A percentile compares a stretch with the other conserved stretches of the same genome.
These are phyloP conservation scores for Boletellus ananas DNA, from an alignment of 768 basidiomycete genomes.

Conservation along the genomic window DNA sequence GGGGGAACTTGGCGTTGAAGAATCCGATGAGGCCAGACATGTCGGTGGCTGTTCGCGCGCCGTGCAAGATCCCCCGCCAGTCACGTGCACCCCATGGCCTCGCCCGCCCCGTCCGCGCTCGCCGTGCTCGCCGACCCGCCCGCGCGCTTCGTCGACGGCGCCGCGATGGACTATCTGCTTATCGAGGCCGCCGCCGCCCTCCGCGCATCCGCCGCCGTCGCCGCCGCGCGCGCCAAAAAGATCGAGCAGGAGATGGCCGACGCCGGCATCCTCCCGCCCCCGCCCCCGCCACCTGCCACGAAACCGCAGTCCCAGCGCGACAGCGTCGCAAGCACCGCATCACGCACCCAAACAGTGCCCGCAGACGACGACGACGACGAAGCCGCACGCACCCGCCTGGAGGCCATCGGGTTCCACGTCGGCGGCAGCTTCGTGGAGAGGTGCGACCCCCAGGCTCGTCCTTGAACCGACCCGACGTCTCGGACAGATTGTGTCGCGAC, in stretches of 20 bases:
- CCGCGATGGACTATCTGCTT: constrained; percentile 81
- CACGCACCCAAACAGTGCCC: constrained; percentile 8
- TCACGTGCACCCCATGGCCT: too few relatives aligned
- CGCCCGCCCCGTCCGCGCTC: too few relatives aligned
- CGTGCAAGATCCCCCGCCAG: too few relatives aligned
- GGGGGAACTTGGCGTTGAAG: constrained; percentile 47
- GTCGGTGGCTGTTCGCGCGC: too few relatives aligned
- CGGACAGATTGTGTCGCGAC: constrained; percentile 67
- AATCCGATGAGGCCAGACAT: constrained; percentile 46
- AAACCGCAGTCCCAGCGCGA: constrained; percentile 35
- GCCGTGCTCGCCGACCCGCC: constrained; percentile 65
- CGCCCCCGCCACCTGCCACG: constrained; percentile 40
- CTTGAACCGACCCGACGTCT: neutral
- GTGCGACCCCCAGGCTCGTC: constrained; percentile 36
- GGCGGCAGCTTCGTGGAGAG: constrained; percentile 84
- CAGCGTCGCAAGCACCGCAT: constrained; percentile 30
- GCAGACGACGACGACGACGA: constrained; percentile 59
- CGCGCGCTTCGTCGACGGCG: constrained; percentile 55
- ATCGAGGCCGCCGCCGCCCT: constrained; percentile 77
- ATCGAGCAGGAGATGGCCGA: constrained; percentile 78
- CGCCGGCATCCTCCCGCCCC: constrained; percentile 64
- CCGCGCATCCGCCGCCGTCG: constrained; percentile 68
- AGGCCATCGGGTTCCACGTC: constrained; percentile 81
- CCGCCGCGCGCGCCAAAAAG: constrained; percentile 60
- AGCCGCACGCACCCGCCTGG: constrained; percentile 62